These are phyloP conservation scores for Xylaria hypoxylon DNA, from an alignment of 2,329 filamentous ascomycete genomes.

Conservation along the genomic window DNA sequence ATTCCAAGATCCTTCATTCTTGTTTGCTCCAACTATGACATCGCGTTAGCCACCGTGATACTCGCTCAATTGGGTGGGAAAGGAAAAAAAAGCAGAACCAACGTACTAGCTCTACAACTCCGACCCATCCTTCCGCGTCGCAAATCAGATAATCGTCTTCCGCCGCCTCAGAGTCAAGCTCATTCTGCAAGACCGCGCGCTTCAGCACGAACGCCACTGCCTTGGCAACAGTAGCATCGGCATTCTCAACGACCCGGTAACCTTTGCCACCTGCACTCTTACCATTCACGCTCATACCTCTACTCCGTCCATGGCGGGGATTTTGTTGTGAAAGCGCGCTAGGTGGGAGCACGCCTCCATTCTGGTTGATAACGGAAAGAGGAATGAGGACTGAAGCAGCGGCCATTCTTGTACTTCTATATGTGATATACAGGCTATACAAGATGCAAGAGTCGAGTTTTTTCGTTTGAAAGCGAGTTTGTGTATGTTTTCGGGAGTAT, in stretches of 20 bases:
- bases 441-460: constrained; percentile 6
- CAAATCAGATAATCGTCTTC: constrained; percentile 50
- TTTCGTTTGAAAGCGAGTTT: constrained; percentile 23
- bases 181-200: constrained; percentile 53
- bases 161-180: constrained; percentile 51
- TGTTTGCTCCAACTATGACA: constrained; percentile 51
- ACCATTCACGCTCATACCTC: constrained; percentile 53
- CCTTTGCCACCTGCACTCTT: constrained; percentile 51
- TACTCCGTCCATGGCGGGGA: constrained; percentile 55
- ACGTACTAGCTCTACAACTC: constrained; percentile 56
- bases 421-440: constrained; percentile 21
- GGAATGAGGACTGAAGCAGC: constrained; percentile 52
- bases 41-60: constrained; percentile 20
- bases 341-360: constrained; percentile 53
- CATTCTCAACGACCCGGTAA: constrained; percentile 57
- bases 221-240: constrained; percentile 56
- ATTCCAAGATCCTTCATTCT: constrained; percentile 53
- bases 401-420: constrained; percentile 47
- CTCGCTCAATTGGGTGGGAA: background rate
- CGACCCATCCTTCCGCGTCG: constrained; percentile 57
- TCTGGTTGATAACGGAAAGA: constrained; percentile 52
- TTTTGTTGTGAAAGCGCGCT: constrained; percentile 52
- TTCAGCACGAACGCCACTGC: constrained; percentile 57
- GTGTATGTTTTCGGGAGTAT: constrained; percentile 5
- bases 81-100: background rate